phyloP scores from a whole-genome alignment of 202 grass and related monocot genomes.

The Schoenoplectus triqueter region DNA sequence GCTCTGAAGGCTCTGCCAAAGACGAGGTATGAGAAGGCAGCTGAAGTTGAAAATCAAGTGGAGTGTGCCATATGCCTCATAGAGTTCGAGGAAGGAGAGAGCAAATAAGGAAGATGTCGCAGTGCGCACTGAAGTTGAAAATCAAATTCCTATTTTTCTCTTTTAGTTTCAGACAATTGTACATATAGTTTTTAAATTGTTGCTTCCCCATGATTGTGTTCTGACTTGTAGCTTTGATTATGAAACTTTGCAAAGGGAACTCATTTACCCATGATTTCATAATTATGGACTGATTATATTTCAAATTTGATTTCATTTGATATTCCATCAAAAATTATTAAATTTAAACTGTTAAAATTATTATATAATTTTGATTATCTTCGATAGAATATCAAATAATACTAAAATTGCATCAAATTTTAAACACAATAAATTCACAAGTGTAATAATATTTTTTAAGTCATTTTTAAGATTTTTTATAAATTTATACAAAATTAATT shows the following conservation, averaged over 20 bases:
- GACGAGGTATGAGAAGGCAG: background rate
- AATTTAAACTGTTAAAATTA: too few species aligned
- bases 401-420: too few species aligned
- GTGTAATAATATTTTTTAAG: too few species aligned
- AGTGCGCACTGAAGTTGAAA: constrained; percentile 20
- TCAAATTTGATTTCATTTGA: too few species aligned
- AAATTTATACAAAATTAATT: too few species aligned
- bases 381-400: too few species aligned
- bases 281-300: too few species aligned
- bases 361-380: too few species aligned
- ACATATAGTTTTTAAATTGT: background rate
- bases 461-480: too few species aligned
- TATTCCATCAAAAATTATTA: too few species aligned
- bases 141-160: background rate
- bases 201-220: background rate
- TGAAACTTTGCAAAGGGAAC: background rate
- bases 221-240: background rate
- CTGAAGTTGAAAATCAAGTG: background rate
- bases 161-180: background rate
- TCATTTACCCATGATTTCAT: too few species aligned
- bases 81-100: constrained; percentile 22
- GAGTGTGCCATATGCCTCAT: constrained; percentile 29
- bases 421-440: too few species aligned
- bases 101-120: constrained; percentile 11
- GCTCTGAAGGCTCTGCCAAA: constrained; percentile 30